Base-by-base conservation (phyloP, 768 basidiomycete species). In the Dentipellis sp. region DNA sequence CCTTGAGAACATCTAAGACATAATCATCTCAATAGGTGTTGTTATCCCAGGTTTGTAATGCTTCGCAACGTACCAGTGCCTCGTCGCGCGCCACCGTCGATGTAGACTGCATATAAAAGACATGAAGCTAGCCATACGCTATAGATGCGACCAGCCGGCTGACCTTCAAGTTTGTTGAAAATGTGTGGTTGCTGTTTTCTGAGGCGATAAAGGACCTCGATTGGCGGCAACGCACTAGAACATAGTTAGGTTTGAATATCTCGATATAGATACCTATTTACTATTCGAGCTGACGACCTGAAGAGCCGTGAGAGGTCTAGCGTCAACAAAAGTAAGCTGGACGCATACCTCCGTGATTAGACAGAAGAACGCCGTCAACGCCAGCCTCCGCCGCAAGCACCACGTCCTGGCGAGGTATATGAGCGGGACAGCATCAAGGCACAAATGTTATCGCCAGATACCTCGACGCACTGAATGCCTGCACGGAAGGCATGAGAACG, bases 211-310 rank as follows among this genome's bases (percentile, higher is more conserved):
- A 95, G 76, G 4, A 93, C 80, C 65, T 92, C 87, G 34, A 94
- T 66, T 0, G 89, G 82, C 7, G 91, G 86, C 55, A 91, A 71
- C 1, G 91, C 78, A 62, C 89, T 89, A 61, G 11, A 40, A 71
- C 64, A 49, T 53, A 54, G 35, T 54, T 42, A 14, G 38, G 19
- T 38, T 14, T 2, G 17, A 49, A 12, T 12, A 19, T 46, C 46
- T 19, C 29, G 21, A 42, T 6, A 40, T 37, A 38, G 37, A 37
- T 10, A 59, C 39, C 50, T 12, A 65, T 81, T 67, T 65, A 88
- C 87, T 81, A 90, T 54, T 93, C 90, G 53, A 94, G 71, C 68
- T 94, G 90, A 23, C 92, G 79, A 42, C 87, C 86, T 84, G 58
- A 17, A 52, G 34, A 38, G 12, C 42, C 10, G 22, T 34, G 52